A percentile compares a stretch with the other conserved stretches of the same genome.
phyloP scores from a whole-genome alignment of 352 stramenopile species.

The Globisporangium sylvaticum region DNA sequence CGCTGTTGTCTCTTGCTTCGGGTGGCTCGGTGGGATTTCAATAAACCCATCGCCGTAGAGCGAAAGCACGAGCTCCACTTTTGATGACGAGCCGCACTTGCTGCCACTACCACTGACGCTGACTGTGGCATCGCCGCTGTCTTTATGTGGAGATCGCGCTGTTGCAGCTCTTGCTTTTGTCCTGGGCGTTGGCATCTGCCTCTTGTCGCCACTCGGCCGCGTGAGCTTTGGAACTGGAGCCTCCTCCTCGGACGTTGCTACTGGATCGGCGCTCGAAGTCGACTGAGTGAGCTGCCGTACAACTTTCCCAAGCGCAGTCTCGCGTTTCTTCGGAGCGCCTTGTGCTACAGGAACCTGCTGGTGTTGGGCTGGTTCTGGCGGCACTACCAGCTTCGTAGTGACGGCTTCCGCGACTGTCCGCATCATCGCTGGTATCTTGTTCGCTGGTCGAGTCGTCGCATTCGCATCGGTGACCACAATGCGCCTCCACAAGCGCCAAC shows the following conservation, averaged over 20 bases:
- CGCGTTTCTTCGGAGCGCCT: neutral
- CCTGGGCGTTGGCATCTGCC: neutral
- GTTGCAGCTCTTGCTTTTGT: neutral
- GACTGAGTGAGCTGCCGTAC: neutral
- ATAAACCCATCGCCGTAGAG: constrained; percentile 55
- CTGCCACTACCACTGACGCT: neutral
- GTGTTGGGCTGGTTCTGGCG: neutral
- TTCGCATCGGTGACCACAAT: neutral
- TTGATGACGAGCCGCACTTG: neutral
- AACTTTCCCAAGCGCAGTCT: neutral
- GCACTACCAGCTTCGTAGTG: neutral
- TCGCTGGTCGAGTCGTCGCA: no score
- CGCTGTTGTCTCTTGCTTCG: neutral
- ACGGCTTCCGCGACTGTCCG: neutral
- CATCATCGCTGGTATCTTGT: neutral
- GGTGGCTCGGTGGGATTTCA: constrained; percentile 23
- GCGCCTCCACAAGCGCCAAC: neutral
- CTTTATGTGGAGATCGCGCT: neutral
- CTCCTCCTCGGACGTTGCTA: neutral
- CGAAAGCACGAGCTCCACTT: constrained; percentile 26
- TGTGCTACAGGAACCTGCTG: neutral
- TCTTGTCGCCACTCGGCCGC: neutral
- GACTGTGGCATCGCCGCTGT: neutral
- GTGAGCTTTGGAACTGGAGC: neutral
- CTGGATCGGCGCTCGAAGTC: neutral